These are phyloP conservation scores for Penicillium coffeae DNA, from an alignment of 495 filamentous ascomycete genomes.

Conservation along the genomic window DNA sequence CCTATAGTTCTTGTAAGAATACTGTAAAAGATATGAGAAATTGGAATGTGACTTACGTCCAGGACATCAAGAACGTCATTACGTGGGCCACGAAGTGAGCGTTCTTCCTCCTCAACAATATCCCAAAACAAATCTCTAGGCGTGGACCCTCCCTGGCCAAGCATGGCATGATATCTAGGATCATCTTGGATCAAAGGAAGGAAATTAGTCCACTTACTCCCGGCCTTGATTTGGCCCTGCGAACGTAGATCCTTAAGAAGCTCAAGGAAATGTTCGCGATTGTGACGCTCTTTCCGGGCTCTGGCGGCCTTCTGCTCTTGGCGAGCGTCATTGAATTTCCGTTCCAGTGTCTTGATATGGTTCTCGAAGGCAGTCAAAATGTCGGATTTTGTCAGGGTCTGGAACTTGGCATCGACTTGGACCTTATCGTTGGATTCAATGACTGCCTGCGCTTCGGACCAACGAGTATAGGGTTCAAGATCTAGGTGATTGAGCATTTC, in stretches of 20 bases:
- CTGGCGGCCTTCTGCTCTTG: constrained; percentile 82
- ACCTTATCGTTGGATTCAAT: constrained; percentile 78
- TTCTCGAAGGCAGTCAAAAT: constrained; percentile 90
- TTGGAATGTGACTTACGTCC: constrained; percentile 56
- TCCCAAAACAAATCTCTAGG: constrained; percentile 98
- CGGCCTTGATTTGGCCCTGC: constrained; percentile 83
- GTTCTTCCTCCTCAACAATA: constrained; percentile 88
- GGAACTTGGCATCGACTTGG: constrained; percentile 83
- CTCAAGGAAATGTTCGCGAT: constrained; percentile 72
- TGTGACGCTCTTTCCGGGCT: constrained; percentile 75
- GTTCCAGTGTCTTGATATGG: constrained; percentile 88
- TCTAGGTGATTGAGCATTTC: constrained; percentile 77
- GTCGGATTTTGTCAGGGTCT: constrained; percentile 80
- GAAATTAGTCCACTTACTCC: constrained; percentile 84
- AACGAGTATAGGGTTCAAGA: constrained; percentile 90
- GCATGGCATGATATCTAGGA: constrained; percentile 76
- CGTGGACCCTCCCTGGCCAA: constrained; percentile 81
- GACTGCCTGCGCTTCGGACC: constrained; percentile 82
- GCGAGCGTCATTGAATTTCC: constrained; percentile 80
- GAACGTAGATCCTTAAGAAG: constrained; percentile 70
- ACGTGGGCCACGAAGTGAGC: constrained; percentile 70
- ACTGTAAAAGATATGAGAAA: neutral
- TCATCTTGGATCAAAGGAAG: constrained; percentile 75
- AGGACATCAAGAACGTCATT: constrained; percentile 88
- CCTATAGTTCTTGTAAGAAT: constrained; percentile 44